phyloP scores from a whole-genome alignment of 306 rosid genomes.

The Cicer pinnatifidum region DNA sequence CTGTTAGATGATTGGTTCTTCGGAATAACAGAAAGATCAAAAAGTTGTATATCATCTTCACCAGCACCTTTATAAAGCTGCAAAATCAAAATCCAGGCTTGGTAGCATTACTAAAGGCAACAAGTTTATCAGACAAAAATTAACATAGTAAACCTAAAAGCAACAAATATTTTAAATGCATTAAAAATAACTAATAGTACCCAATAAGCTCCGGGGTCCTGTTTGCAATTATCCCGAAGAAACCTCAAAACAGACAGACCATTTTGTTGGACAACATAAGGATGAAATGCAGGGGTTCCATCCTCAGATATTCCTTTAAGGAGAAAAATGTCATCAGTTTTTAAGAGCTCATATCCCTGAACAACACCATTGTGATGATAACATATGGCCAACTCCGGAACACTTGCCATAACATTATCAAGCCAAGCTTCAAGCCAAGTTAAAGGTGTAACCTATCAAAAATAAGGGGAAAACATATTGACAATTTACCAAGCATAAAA shows the following conservation, averaged over 20 bases:
- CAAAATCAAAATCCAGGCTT: conserved; percentile 45
- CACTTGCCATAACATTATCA: conserved; percentile 99
- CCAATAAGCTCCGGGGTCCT: conserved; percentile 99
- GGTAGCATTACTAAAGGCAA: conserved; percentile 26
- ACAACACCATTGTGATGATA: conserved; percentile 95
- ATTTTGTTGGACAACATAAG: conserved; percentile 91
- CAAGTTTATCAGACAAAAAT: conserved; percentile 22
- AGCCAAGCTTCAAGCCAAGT: conserved; percentile 99
- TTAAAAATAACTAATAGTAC: conserved; percentile 49
- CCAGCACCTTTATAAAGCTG: conserved; percentile 97
- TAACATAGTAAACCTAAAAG: conserved; percentile 15
- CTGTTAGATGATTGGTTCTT: conserved; percentile 62
- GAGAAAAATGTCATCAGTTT: conserved; percentile 91
- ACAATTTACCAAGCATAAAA: conserved; percentile 33
- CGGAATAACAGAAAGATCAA: conserved; percentile 88
- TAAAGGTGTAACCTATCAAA: conserved; percentile 80
- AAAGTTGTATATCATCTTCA: conserved; percentile 94
- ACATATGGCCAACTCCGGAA: conserved; percentile 95
- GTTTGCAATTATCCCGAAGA: conserved; percentile 95
- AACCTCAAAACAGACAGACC: conserved; percentile 97
- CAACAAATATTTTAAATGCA: conserved; percentile 4
- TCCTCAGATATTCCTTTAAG: conserved; percentile 92
- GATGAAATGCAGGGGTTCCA: conserved; percentile 95
- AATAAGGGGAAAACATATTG: conserved; percentile 38
- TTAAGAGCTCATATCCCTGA: conserved; percentile 92